Conservation (phyloP, 331 rosid genomes). For the Cydonia oblonga region DNA sequence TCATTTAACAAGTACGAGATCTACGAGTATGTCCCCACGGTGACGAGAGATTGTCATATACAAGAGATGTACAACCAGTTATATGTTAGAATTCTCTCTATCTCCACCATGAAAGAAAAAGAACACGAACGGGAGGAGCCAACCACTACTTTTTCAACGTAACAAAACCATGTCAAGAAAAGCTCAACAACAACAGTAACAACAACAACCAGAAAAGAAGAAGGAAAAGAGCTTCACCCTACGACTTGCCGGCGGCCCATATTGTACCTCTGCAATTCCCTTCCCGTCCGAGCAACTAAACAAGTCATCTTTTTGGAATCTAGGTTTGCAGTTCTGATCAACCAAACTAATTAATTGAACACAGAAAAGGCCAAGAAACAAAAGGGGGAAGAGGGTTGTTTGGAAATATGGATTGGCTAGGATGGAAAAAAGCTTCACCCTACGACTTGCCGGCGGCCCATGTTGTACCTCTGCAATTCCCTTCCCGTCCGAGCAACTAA, state of each 20-base stretch:
- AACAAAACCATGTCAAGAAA: background rate
- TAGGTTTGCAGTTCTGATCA: background rate
- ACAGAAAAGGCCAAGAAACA: background rate
- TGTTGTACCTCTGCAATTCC: conserved; percentile 66
- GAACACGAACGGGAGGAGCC: background rate
- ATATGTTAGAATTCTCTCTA: background rate
- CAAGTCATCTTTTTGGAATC: conserved; percentile 34
- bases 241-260: conserved; percentile 96
- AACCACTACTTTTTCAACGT: background rate
- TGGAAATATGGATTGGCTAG: background rate
- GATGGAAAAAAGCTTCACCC: conserved; percentile 38
- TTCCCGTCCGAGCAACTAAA: conserved; percentile 76
- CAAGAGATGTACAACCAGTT: background rate
- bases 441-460: conserved; percentile 94
- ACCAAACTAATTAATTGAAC: background rate
- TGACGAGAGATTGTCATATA: background rate
- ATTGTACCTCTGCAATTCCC: conserved; percentile 75
- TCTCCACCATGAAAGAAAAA: background rate
- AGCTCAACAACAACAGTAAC: background rate
- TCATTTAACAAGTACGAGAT: too few species aligned
- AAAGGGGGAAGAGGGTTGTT: background rate
- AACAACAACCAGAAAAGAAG: too few species aligned
- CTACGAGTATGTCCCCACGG: background rate
- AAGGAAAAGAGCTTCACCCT: conserved; percentile 38
- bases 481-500: conserved; percentile 84